Evolutionary conservation across 2,329 filamentous ascomycete species (phyloP), one percentile per base, ranked within the genome.

Genomic region (Phialemonium atrogriseum): DNA sequence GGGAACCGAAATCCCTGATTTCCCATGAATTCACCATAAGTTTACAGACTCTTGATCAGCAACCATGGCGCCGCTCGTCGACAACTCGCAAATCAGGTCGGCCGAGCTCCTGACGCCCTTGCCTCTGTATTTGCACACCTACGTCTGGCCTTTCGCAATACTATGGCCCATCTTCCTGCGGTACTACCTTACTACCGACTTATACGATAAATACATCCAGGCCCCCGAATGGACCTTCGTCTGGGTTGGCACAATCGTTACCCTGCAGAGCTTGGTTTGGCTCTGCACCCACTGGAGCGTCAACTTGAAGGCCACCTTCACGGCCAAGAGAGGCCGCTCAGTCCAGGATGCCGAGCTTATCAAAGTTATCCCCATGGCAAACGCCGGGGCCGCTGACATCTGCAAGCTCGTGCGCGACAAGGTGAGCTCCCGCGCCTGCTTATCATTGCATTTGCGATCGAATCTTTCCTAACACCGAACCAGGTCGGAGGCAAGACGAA

Each of bases 191-290:
- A 82, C 77, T 14, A 69, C 78, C 39, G 80, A 86, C 33, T 77
- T 84, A 44, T 98, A 98, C 59, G 82, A 94, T 44, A 81, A 80
- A 53, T 80, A 96, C 64, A 93, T 98, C 43, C 77, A 83, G 48
- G 88, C 82, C n/a, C 79, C 83, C 47, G 91, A 98, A 68, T 98
- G 91, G 89, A 96, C 93, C 1, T 94, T 94, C 55, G 85, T 98
- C 41, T 98, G 85, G 79, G 75, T 82, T 44, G 89, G 84, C 49
- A 72, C 77, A 45, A 95, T 98, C 53, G 70, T 93, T 55, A 94
- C 88, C 9, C 51, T 82, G 35, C 93, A 98, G 65, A 79, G 84
- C 42, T 71, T 98, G 42, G 64, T 87, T 46, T 98, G 91, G 89
- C 72, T 98, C 40, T 89, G 84, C 64, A 98, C 91, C 27, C 86